phyloP scores from a whole-genome alignment of 1,139 yeast species.

The Hyphopichia buzzinii region DNA sequence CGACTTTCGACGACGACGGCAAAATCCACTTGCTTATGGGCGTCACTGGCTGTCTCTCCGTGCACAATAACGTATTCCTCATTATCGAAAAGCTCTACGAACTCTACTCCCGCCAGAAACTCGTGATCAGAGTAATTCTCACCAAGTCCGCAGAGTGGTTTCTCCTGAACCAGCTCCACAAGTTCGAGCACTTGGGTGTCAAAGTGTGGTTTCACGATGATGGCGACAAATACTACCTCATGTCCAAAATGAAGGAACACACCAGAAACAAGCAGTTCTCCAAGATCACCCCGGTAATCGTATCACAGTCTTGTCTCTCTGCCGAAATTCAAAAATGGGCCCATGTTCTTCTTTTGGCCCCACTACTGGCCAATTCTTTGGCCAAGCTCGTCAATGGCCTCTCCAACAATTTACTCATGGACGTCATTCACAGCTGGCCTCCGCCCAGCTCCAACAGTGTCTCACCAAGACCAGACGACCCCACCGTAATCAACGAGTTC shows the following conservation, averaged over 20 bases:
- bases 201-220: constrained; percentile 30
- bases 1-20: constrained; percentile 7
- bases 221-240: constrained; percentile 18
- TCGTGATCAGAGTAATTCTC: constrained; percentile 27
- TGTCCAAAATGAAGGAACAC: constrained; percentile 9
- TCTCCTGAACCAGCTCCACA: constrained; percentile 21
- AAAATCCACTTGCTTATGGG: constrained; percentile 27
- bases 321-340: constrained; percentile 29
- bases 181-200: constrained; percentile 25
- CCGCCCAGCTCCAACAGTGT: constrained; percentile 9
- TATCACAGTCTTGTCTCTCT: constrained; percentile 17
- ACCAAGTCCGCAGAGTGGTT: constrained; percentile 30
- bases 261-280: constrained; percentile 6
- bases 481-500: constrained; percentile 20
- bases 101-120: constrained; percentile 20
- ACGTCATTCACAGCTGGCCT: constrained; percentile 28
- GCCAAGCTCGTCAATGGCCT: constrained; percentile 29
- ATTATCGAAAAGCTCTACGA: constrained; percentile 28
- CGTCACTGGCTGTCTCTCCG: constrained; percentile 27
- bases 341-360: constrained; percentile 33
- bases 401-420: constrained; percentile 26
- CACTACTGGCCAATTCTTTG: constrained; percentile 28
- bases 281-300: constrained; percentile 10
- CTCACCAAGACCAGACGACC: constrained; percentile 8
- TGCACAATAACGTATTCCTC: constrained; percentile 22